Conservation (phyloP, 441 rosid species). For the Hura crepitans region DNA sequence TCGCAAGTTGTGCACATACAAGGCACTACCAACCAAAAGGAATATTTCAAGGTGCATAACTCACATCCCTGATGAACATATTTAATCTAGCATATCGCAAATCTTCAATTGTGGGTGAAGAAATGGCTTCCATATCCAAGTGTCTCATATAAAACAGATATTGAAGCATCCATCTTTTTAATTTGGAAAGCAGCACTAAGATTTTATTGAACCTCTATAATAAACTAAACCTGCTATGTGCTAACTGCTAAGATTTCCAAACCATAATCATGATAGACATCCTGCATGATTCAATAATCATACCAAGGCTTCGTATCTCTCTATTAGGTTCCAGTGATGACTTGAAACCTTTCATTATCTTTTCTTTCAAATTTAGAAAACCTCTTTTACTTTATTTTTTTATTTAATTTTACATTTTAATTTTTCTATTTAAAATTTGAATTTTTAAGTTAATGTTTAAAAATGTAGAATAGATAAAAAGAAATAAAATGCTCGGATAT, state of each 20-base stretch:
- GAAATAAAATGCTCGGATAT: too few relatives aligned
- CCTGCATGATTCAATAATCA: background rate
- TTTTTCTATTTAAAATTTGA: too few relatives aligned
- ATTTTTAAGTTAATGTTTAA: too few relatives aligned
- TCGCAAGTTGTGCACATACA: background rate
- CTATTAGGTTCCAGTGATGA: too few relatives aligned
- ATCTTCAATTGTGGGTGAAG: background rate
- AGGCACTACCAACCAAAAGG: background rate
- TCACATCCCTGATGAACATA: conserved; percentile 20
- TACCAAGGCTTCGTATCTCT: too few relatives aligned
- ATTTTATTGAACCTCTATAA: background rate
- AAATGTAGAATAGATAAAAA: too few relatives aligned
- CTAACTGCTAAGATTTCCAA: background rate
- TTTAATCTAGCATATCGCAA: background rate
- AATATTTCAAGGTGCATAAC: conserved; percentile 28
- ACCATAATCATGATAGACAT: background rate
- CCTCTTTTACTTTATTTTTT: too few relatives aligned
- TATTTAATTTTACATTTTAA: too few relatives aligned
- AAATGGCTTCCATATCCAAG: background rate
- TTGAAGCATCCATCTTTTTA: background rate
- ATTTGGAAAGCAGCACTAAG: background rate
- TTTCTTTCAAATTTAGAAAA: too few relatives aligned
- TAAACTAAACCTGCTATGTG: background rate
- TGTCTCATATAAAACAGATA: background rate
- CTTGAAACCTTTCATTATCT: too few relatives aligned